These are phyloP conservation scores for Picochlorum sp. DNA, from an alignment of 139 green algal genomes.

Conservation along the genomic window DNA sequence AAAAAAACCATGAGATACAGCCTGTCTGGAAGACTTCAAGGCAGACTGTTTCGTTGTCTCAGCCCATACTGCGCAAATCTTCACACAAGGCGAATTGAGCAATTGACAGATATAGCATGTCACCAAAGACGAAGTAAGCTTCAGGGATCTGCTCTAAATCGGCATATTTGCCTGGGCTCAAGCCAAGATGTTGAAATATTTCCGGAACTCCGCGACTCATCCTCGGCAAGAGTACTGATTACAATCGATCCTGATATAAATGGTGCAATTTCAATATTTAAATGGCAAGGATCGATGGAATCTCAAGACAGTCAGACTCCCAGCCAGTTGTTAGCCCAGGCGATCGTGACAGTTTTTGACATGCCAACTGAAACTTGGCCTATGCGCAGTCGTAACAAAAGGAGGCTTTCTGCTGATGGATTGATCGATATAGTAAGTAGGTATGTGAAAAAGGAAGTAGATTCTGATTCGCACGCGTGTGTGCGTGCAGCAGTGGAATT, in stretches of 20 bases:
- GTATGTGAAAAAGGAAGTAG: neutral
- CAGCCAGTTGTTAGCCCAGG: neutral
- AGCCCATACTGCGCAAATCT: too few relatives aligned
- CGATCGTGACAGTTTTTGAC: conserved; percentile 24
- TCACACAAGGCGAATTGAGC: too few relatives aligned
- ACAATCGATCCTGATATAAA: conserved; percentile 47
- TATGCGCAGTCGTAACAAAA: conserved; percentile 8
- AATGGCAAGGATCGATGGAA: conserved; percentile 4
- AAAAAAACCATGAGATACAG: too few relatives aligned
- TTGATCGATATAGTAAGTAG: conserved; percentile 18
- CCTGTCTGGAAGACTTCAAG: too few relatives aligned
- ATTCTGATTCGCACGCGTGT: neutral
- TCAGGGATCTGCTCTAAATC: too few relatives aligned
- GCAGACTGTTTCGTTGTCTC: too few relatives aligned
- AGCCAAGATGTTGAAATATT: conserved; percentile 1
- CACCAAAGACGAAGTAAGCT: too few relatives aligned
- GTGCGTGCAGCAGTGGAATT: conserved; percentile 33
- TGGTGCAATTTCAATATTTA: conserved; percentile 38
- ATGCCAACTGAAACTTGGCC: conserved; percentile 33
- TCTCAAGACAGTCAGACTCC: neutral
- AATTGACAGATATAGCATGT: too few relatives aligned
- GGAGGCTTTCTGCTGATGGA: neutral
- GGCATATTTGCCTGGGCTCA: neutral
- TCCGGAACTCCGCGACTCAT: conserved; percentile 11
- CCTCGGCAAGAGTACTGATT: conserved; percentile 25